Percentiles rank a stretch among this genome's conserved stretches.
These are phyloP conservation scores for Sequoia sempervirens DNA, from an alignment of 75 land plant species.

Conservation along the genomic window DNA sequence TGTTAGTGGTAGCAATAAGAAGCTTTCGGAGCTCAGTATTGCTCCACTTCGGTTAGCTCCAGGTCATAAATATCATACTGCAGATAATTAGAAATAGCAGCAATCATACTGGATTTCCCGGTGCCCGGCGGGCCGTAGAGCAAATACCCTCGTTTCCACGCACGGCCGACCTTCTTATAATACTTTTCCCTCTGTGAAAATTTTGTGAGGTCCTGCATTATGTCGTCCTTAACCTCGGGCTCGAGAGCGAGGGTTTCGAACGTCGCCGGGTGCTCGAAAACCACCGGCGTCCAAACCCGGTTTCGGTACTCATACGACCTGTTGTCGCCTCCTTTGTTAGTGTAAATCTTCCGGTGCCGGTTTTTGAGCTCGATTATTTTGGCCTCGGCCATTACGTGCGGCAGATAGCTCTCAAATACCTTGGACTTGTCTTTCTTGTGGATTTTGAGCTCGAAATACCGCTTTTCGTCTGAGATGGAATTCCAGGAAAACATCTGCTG, in stretches of 20 bases:
- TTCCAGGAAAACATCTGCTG: background rate
- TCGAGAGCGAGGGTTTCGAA: conserved; percentile 59
- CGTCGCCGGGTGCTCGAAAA: conserved; percentile 57
- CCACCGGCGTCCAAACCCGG: conserved; percentile 46
- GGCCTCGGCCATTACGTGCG: conserved; percentile 39
- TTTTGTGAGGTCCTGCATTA: conserved; percentile 38
- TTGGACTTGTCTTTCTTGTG: conserved; percentile 25
- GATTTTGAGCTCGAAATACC: conserved; percentile 38
- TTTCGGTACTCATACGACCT: background rate
- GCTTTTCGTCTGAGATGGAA: conserved; percentile 17
- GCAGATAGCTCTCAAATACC: conserved; percentile 27
- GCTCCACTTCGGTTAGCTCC: conserved; percentile 22
- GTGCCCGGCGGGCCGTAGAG: conserved; percentile 45
- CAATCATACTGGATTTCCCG: conserved; percentile 41
- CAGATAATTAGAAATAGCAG: conserved; percentile 26
- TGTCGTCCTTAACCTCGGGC: conserved; percentile 38
- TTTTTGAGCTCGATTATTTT: conserved; percentile 15
- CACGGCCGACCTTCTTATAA: conserved; percentile 22
- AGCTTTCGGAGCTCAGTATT: conserved; percentile 33
- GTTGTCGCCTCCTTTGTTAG: conserved; percentile 19
- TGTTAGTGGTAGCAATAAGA: conserved; percentile 30
- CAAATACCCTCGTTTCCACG: conserved; percentile 38
- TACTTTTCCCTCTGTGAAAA: conserved; percentile 28
- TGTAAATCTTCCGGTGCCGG: conserved; percentile 40
- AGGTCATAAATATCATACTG: conserved; percentile 29